Evolutionary conservation across 768 basidiomycete species (phyloP), one percentile per base, ranked within the genome.

Genomic region (Coprinellus aureogranulatus): DNA sequence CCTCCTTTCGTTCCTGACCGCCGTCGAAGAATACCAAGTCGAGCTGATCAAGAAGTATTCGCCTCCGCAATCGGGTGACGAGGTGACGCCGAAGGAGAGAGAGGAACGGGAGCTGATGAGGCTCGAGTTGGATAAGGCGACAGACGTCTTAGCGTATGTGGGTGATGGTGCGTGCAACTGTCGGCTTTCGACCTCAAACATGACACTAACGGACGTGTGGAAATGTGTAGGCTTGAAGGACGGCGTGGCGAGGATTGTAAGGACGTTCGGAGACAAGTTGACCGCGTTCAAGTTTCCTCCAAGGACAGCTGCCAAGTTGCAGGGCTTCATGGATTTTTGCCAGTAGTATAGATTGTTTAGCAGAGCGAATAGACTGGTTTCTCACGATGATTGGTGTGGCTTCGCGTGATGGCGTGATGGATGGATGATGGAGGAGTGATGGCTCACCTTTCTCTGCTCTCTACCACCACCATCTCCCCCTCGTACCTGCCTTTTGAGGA

Each of bases 221-320:
- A n/a, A n/a, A n/a, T n/a, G n/a, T n/a, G n/a, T n/a, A n/a, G n/a
- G n/a, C n/a, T n/a, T n/a, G n/a, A 88, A 85, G 66, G 82, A 84
- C 49, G 86, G 86, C 2, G 68, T 92, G 11, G 81, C 80, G 31
- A 77, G 83, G 37, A 84, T 93, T 49, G 80, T 83, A 47, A 75
- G 82, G 64, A 90, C 87, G 50, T 93, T 92, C 69, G 88, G 88
- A 4, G 81, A 85, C 61, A 88, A 85, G 66, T 72, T 93, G 44
- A 68, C 78, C 2, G 90, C 89, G 12, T 92, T 90, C 78, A 89
- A 81, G 68, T 90, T 92, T 64, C 85, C 91, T 2, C 83, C 87
- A n/a, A 73, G 77, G 58, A 83, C 75, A 12, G 89, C 87, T 10
- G 75, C 70, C 60, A 87, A 86, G 71, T 65, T 93, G 55, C 89